Evolutionary conservation across 2,329 filamentous ascomycete genomes (phyloP), one percentile per base, ranked within the genome.

Genomic region (Cryphonectria parasitica): DNA sequence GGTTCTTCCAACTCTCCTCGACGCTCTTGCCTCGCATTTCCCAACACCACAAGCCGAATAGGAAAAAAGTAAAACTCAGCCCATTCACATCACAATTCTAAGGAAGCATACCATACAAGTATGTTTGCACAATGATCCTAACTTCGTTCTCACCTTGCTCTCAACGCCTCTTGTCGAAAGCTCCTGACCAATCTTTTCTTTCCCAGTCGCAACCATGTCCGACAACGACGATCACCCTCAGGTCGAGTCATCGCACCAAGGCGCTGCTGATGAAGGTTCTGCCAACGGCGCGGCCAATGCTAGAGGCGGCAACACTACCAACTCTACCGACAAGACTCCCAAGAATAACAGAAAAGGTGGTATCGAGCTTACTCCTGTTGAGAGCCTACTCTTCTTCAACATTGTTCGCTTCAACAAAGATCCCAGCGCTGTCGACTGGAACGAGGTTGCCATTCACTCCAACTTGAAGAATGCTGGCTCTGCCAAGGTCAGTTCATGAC

Each of bases 311-410:
- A 49, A 49, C 45, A n/a, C 22, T 11, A 34, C n/a, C 41, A 36
- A 45, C 25, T 11, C 25, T 15, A 67, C 34, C n/a, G 66, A 28
- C 66, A 36, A 45, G n/a, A 39, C 25, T 34, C 36, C 56, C 54
- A 45, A 62, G 41, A 58, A 31, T n/a, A 56, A 58, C 36, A 36
- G 15, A 39, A 39, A 28, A 22, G 25, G 49, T 6, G 39, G 52
- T 13, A 45, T 71, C 25, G 67, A 49, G 25, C 67, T 71, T 25
- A 71, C 63, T 52, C 45, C 67, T 25, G 52, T 67, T 1, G 70
- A 71, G 56, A 63, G 62, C 45, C 58, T 66, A 22, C 70, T 71
- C 2, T 71, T 71, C 58, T 71, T 71, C 67, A 71, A 71, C 67
- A 66, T 71, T 10, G 58, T 71, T 15, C 67, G 70, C 28, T 71